Evolutionary conservation across 352 stramenopile species (phyloP), one percentile per base, ranked within the genome.

Genomic region (Ophiocytium majus): DNA sequence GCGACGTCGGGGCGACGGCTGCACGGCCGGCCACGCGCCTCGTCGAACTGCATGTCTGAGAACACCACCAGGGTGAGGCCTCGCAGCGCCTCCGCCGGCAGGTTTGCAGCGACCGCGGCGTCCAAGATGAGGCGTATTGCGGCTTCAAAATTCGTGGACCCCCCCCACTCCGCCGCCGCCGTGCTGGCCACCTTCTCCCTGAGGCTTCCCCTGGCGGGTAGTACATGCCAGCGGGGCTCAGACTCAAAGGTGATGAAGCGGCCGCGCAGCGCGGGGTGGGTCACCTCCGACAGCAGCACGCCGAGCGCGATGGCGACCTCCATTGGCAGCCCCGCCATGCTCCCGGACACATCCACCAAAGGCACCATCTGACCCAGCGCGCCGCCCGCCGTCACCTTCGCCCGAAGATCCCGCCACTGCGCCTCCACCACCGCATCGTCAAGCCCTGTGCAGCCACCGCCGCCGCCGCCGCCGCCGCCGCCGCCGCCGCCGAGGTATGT

Each of bases 1-100:
- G n/a, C n/a, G n/a, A n/a, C n/a, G 49, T 10, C 10, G 31, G 17
- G 17, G 17, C 36, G 17, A 23, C 31, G 31, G 71, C 10, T 35
- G n/a, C n/a, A n/a, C n/a, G n/a, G n/a, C n/a, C n/a, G n/a, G 49
- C 28, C 14, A 71, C 91, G 84, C 0, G 92, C 92, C 14, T 50
- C 9, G 85, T 95, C 82, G 74, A 95, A 95, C 88, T 94, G 92
- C 93, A 96, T 95, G 84, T 95, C 92, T 10, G 91, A 93, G 81
- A 96, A 89, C 19, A 96, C 92, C 66, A 95, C 92, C 32, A 96
- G 84, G 0, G 86, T 87, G 10, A 79, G 31, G 71, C 31, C 71
- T 10, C 49, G 31, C 23, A 79, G 9, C 23, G 10, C 71, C 37
- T 91, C 80, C 5, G 92, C 92, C 83, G 94, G 91, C 50, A 93